These are phyloP conservation scores for Calonectria hawksworthii DNA, from an alignment of 2,329 filamentous ascomycete species.

Conservation along the genomic window DNA sequence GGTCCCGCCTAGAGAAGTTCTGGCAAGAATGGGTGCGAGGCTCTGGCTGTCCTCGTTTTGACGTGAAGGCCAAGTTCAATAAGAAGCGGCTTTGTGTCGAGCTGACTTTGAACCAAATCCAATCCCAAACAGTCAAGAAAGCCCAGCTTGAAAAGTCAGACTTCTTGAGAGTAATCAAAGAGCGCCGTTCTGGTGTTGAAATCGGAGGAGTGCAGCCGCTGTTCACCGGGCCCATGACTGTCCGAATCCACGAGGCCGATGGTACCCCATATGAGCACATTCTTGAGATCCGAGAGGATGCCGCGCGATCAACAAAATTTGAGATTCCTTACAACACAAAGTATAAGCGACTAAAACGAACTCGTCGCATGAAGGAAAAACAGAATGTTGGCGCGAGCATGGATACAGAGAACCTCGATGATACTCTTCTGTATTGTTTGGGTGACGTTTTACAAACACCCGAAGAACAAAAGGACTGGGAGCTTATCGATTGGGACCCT, in stretches of 20 bases:
- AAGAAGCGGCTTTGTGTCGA: conserved; percentile 98
- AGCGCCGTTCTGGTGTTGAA: conserved; percentile 78
- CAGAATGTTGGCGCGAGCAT: conserved; percentile 68
- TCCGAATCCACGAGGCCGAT: conserved; percentile 97
- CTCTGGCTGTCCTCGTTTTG: conserved; percentile 89
- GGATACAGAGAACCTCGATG: conserved; percentile 76
- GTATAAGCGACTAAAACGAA: conserved; percentile 96
- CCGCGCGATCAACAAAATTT: conserved; percentile 81
- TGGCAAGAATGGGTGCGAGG: conserved; percentile 94
- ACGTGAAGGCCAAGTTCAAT: conserved; percentile 91
- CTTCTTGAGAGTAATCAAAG: conserved; percentile 89
- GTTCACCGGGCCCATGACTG: conserved; percentile 97
- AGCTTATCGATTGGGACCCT: conserved; percentile 87
- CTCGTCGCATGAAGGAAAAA: conserved; percentile 84
- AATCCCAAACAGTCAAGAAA: conserved; percentile 59
- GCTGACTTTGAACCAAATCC: conserved; percentile 87
- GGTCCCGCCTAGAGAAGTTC: conserved; percentile 88
- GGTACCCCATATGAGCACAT: conserved; percentile 99
- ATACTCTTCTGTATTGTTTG: conserved; percentile 89
- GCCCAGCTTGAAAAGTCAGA: conserved; percentile 75
- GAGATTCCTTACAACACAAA: conserved; percentile 99
- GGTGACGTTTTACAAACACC: conserved; percentile 90
- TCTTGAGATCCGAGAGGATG: conserved; percentile 90
- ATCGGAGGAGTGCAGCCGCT: conserved; percentile 80
- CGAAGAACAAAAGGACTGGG: conserved; percentile 88